Conservation (phyloP, 2,329 filamentous ascomycete genomes). For the Colletotrichum tropicale region DNA sequence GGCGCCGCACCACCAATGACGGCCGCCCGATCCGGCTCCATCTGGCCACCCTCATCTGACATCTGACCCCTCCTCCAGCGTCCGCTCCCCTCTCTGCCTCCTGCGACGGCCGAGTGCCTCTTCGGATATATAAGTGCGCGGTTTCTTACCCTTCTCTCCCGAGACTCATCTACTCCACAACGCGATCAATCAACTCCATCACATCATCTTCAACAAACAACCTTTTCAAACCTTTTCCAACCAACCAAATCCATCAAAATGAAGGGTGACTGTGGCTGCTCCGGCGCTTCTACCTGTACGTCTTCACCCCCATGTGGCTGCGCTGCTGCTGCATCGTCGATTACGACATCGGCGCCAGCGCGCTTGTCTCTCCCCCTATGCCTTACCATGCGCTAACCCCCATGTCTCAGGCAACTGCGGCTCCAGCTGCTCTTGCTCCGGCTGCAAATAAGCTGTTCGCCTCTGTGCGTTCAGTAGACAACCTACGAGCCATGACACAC, state of each 20-base stretch:
- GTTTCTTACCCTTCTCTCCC: background rate
- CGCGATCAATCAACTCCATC: slow-evolving; percentile 1
- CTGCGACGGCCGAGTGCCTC: background rate
- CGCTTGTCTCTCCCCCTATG: background rate
- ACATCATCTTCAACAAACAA: slow-evolving; percentile 9
- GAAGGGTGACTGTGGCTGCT: slow-evolving; percentile 27
- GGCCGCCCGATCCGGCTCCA: slow-evolving; percentile 12
- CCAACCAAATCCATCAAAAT: slow-evolving; percentile 22
- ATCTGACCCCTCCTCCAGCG: slow-evolving; percentile 12
- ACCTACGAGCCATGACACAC: background rate
- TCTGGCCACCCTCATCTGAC: slow-evolving; percentile 22
- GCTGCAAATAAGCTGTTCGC: background rate
- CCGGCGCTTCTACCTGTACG: slow-evolving; percentile 24
- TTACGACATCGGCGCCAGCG: background rate
- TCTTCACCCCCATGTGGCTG: background rate
- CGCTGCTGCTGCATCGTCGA: background rate
- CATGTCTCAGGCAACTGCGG: slow-evolving; percentile 22
- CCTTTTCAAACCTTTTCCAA: background rate
- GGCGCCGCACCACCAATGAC: slow-evolving; percentile 11
- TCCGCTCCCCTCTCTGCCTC: background rate
- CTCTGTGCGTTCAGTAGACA: background rate
- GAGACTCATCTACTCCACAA: background rate
- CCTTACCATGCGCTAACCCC: background rate
- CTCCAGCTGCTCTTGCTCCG: slow-evolving; percentile 21
- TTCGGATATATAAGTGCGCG: slow-evolving; percentile 17